Evolutionary conservation across 495 filamentous ascomycete species (phyloP).

Genomic region (Aspergillus conjunctus): DNA sequence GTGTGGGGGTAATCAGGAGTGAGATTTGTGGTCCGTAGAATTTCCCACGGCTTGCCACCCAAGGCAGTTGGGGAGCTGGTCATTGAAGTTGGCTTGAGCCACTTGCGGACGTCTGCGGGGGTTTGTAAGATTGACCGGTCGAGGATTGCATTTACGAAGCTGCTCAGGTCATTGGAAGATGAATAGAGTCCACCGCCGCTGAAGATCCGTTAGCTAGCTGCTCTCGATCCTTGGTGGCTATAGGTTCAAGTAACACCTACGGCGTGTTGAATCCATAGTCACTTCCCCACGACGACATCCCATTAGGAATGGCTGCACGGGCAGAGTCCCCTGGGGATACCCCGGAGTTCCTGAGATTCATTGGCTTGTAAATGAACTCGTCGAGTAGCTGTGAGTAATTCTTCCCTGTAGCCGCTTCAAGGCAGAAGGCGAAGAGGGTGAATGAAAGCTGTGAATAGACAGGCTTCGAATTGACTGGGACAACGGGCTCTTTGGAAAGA

Average conservation of each 20-base stretch:
- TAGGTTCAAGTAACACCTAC: conserved; percentile 6
- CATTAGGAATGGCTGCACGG: conserved; percentile 17
- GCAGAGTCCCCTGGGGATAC: conserved; percentile 17
- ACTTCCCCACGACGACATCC: conserved; percentile 14
- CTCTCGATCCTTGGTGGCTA: not conserved
- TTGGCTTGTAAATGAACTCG: conserved; percentile 14
- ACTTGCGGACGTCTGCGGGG: conserved; percentile 12
- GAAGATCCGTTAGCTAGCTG: not conserved
- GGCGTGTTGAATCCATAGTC: conserved; percentile 19
- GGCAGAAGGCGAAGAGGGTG: conserved; percentile 14
- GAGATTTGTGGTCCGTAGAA: conserved; percentile 18
- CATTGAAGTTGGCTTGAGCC: conserved; percentile 23
- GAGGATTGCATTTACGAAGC: conserved; percentile 16
- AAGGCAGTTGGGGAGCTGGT: conserved; percentile 19
- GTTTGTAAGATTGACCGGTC: conserved; percentile 10
- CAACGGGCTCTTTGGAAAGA: conserved; percentile 18
- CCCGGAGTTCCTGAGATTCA: conserved; percentile 20
- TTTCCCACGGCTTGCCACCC: conserved; percentile 22
- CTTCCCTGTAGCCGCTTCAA: conserved; percentile 17
- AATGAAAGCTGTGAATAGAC: conserved; percentile 22
- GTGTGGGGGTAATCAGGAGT: conserved; percentile 17
- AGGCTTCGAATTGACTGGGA: conserved; percentile 17
- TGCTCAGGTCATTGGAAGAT: conserved; percentile 17
- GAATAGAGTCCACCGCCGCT: conserved; percentile 23
- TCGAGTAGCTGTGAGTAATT: conserved; percentile 18